Percentiles rank a stretch among this genome's conserved stretches.
phyloP scores from a whole-genome alignment of 2,329 filamentous ascomycete genomes.

The Monilinia vaccinii-corymbosi region DNA sequence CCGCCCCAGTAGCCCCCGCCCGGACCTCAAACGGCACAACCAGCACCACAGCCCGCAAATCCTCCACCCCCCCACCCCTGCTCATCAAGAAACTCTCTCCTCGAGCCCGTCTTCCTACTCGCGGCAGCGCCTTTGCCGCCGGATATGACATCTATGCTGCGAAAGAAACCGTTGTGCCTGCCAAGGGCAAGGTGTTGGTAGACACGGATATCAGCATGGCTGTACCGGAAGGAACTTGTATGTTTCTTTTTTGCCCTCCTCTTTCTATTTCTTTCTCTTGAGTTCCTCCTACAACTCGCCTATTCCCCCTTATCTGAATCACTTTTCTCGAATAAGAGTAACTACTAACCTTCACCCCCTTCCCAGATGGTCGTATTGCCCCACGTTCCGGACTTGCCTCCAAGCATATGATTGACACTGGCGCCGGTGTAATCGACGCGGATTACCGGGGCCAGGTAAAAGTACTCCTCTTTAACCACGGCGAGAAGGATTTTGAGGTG shows the following conservation, averaged over 20 bases:
- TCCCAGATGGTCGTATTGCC: constrained; percentile 73
- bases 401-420: constrained; percentile 94
- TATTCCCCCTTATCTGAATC: not conserved
- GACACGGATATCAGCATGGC: constrained; percentile 89
- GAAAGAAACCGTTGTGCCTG: constrained; percentile 64
- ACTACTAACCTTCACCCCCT: not conserved
- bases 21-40: constrained; percentile 4
- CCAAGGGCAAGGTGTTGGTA: constrained; percentile 75
- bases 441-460: constrained; percentile 94
- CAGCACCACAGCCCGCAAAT: constrained; percentile 14
- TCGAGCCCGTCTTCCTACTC: constrained; percentile 72
- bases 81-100: constrained; percentile 76
- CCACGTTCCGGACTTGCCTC: constrained; percentile 83
- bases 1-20: constrained; percentile 16
- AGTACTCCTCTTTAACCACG: constrained; percentile 90
- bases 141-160: constrained; percentile 91
- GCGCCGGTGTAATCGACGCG: constrained; percentile 93
- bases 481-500: constrained; percentile 70
- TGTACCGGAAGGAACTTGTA: constrained; percentile 83
- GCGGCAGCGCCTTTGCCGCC: constrained; percentile 81
- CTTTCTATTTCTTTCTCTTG: not conserved
- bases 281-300: not conserved
- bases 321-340: not conserved
- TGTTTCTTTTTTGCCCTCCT: constrained; percentile 29
- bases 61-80: constrained; percentile 21